Percentiles rank a stretch among this genome's conserved stretches.
Conservation (phyloP, 2,329 filamentous ascomycete species). For the Chaetomium olivaceum region DNA sequence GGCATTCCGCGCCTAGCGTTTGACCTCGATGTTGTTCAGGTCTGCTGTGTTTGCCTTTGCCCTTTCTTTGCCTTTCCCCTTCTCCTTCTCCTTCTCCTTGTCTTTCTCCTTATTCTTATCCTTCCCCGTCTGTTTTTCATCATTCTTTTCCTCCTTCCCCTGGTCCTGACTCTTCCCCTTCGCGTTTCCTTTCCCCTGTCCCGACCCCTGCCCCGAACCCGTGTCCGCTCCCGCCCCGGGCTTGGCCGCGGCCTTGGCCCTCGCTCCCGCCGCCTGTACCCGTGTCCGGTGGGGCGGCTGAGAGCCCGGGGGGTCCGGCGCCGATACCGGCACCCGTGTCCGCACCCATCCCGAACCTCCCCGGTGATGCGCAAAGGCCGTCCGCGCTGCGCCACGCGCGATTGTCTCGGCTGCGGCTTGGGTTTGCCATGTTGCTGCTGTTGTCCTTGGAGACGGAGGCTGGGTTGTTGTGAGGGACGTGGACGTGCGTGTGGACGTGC, state of each 20-base stretch:
- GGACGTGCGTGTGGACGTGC: constrained; percentile 34
- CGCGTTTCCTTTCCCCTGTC: background rate
- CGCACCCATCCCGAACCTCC: background rate
- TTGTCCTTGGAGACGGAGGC: background rate
- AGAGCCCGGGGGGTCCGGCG: constrained; percentile 4
- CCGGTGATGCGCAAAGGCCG: constrained; percentile 27
- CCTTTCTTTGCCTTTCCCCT: background rate
- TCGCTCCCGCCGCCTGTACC: constrained; percentile 11
- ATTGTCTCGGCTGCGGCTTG: constrained; percentile 25
- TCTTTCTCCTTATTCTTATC: background rate
- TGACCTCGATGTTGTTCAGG: background rate
- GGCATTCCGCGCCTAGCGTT: background rate
- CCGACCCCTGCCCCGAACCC: background rate
- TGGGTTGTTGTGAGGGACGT: background rate
- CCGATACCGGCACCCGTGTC: constrained; percentile 20
- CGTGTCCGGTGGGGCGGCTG: constrained; percentile 3
- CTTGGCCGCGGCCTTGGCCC: constrained; percentile 18
- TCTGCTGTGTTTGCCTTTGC: background rate
- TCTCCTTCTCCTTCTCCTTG: background rate
- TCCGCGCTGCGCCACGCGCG: constrained; percentile 34
- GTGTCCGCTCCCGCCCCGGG: background rate
- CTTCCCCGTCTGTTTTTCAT: background rate
- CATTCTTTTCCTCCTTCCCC: background rate
- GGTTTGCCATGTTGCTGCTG: background rate
- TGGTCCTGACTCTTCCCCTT: background rate